phyloP scores from a whole-genome alignment of 768 basidiomycete species.

The Trametes maxima region DNA sequence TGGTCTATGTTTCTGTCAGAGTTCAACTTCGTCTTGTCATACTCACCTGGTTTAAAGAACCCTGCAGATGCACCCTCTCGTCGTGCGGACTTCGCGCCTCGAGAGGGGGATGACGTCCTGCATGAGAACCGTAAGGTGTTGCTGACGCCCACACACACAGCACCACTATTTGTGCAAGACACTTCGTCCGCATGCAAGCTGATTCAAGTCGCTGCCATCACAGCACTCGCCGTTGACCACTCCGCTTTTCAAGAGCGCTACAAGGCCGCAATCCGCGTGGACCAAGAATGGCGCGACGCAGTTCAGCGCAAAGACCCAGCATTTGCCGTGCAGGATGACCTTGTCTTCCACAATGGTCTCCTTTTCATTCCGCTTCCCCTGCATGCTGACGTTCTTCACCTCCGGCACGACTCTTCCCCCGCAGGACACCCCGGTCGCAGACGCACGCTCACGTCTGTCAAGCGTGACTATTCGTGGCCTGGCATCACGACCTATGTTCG shows the following conservation, averaged over 20 bases:
- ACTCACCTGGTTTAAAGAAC: slow-evolving; percentile 33
- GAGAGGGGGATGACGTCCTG: slow-evolving; percentile 28
- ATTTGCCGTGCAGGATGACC: slow-evolving; percentile 10
- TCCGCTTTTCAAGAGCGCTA: slow-evolving; percentile 24
- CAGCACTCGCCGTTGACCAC: slow-evolving; percentile 27
- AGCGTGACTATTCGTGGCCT: slow-evolving; percentile 46
- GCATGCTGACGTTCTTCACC: slow-evolving; percentile 32
- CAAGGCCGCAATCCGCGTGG: slow-evolving; percentile 15
- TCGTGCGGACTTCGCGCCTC: slow-evolving; percentile 27
- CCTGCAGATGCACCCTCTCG: slow-evolving; percentile 29
- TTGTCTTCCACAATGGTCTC: slow-evolving; percentile 30
- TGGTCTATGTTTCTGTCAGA: slow-evolving; percentile 24
- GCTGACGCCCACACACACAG: slow-evolving; percentile 14
- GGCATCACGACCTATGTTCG: slow-evolving; percentile 28
- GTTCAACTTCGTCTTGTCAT: slow-evolving; percentile 38
- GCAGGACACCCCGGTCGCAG: slow-evolving; percentile 45
- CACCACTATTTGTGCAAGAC: slow-evolving; percentile 8
- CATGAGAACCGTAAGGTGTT: slow-evolving; percentile 11
- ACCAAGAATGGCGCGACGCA: slow-evolving; percentile 27
- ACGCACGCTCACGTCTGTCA: slow-evolving; percentile 37
- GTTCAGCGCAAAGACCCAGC: slow-evolving; percentile 16
- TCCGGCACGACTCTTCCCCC: slow-evolving; percentile 39
- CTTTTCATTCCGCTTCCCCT: slow-evolving; percentile 39
- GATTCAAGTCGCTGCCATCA: slow-evolving; percentile 6
- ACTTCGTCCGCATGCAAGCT: neutral